Conservation (phyloP, 2,329 filamentous ascomycete species). For the Aspergillus brasiliensis region DNA sequence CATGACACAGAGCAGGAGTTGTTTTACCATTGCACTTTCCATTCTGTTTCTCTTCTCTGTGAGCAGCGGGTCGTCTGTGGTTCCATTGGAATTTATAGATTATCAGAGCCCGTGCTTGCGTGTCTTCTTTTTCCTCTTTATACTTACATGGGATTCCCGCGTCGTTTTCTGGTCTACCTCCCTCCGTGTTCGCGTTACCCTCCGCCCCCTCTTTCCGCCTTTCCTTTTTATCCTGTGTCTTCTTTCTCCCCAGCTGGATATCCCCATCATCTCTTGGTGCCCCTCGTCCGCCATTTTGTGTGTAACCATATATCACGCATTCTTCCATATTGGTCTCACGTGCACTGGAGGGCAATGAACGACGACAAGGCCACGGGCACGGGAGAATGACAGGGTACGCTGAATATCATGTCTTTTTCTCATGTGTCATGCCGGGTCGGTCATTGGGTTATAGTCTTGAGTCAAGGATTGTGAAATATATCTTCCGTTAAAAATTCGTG, state of each 20-base stretch:
- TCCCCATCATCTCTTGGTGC: conserved; percentile 40
- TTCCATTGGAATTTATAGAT: conserved; percentile 3
- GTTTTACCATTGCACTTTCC: conserved; percentile 17
- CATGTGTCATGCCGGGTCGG: conserved; percentile 41
- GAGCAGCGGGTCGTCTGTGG: conserved; percentile 19
- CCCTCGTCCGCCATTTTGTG: conserved; percentile 30
- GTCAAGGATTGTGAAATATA: conserved; percentile 28
- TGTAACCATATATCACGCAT: conserved; percentile 37
- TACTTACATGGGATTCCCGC: conserved; percentile 17
- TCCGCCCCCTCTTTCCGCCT: conserved; percentile 20
- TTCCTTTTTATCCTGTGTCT: conserved; percentile 20
- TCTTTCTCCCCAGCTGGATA: conserved; percentile 41
- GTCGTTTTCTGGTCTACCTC: conserved; percentile 19
- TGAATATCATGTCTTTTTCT: conserved; percentile 38
- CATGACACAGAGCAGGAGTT: conserved; percentile 29
- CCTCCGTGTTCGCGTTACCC: conserved; percentile 13
- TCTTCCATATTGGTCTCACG: conserved; percentile 28
- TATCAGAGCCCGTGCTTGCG: conserved; percentile 7
- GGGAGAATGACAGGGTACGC: conserved; percentile 32
- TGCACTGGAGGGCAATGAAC: conserved; percentile 28
- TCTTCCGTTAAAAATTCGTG: conserved; percentile 6
- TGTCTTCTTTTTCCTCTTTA: conserved; percentile 9
- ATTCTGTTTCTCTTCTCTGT: conserved; percentile 20
- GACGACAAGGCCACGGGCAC: conserved; percentile 28
- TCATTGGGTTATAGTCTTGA: conserved; percentile 33